phyloP scores from a whole-genome alignment of 108 stramenopile species.

The Chaetoceros muelleri region DNA sequence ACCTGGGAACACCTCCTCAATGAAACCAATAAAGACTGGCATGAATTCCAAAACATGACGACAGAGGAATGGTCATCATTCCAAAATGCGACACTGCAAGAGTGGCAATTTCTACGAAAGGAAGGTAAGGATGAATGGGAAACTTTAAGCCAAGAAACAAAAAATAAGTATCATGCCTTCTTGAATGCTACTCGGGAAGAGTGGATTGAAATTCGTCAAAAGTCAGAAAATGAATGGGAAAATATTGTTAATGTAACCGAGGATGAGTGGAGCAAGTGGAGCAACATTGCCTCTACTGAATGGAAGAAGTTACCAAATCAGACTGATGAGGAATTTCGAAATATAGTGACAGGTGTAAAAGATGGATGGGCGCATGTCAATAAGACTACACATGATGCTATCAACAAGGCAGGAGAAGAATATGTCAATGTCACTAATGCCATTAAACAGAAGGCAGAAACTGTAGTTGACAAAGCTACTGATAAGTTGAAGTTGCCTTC shows the following conservation, averaged over 20 bases:
- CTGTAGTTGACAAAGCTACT: neutral
- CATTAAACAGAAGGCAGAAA: neutral
- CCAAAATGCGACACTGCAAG: neutral
- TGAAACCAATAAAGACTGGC: neutral
- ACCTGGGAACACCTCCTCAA: neutral
- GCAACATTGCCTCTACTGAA: neutral
- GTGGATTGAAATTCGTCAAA: neutral
- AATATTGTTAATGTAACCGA: neutral
- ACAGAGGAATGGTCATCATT: neutral
- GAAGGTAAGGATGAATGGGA: neutral
- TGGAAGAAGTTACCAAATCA: neutral
- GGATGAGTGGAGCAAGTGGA: neutral
- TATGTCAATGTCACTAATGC: neutral
- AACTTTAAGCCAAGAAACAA: neutral
- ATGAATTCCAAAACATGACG: neutral
- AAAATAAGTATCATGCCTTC: neutral
- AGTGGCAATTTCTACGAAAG: neutral
- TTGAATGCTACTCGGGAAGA: neutral
- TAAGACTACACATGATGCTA: no score
- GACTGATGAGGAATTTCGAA: neutral
- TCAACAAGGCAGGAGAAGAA: neutral
- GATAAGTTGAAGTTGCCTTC: neutral
- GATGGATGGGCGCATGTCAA: no score
- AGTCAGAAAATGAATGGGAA: neutral
- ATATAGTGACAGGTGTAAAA: no score